A percentile compares a stretch with the other conserved stretches of the same genome.
These are phyloP conservation scores for Gautieria morchelliformis DNA, from an alignment of 768 basidiomycete species.

Conservation along the genomic window DNA sequence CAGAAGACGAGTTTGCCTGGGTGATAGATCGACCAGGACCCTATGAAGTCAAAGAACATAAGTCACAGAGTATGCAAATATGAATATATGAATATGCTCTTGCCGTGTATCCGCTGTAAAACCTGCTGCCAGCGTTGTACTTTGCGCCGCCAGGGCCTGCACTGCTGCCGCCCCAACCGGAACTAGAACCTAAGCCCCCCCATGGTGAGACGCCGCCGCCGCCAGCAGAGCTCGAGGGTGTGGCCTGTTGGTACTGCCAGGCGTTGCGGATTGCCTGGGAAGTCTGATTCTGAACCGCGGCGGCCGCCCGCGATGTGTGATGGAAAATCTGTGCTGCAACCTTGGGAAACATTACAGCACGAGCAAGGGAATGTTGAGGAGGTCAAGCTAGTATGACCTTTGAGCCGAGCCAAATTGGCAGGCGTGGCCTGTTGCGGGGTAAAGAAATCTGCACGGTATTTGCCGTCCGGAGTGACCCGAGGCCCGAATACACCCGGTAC, in stretches of 20 bases:
- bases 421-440: too few species aligned
- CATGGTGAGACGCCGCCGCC: conserved; percentile 26
- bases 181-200: conserved; percentile 36
- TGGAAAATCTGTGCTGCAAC: conserved; percentile 72
- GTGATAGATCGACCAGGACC: conserved; percentile 62
- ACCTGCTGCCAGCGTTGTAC: conserved; percentile 60
- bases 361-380: not conserved
- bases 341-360: conserved; percentile 61
- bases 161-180: conserved; percentile 45
- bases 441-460: too few species aligned
- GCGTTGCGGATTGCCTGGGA: conserved; percentile 66
- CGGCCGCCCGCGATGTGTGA: conserved; percentile 66
- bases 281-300: conserved; percentile 64
- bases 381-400: too few species aligned
- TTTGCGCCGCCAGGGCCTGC: conserved; percentile 66
- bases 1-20: conserved; percentile 51
- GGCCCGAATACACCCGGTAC: not conserved
- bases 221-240: conserved; percentile 31
- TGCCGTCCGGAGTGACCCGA: not conserved
- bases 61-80: not conserved
- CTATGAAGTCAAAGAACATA: conserved; percentile 19
- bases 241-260: conserved; percentile 48
- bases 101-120: conserved; percentile 61
- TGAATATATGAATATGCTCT: conserved; percentile 17
- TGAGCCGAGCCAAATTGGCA: too few species aligned